Percentiles rank a stretch among this genome's conserved stretches.
phyloP scores from a whole-genome alignment of 345 rosid genomes.

The Euclidium syriacum region DNA sequence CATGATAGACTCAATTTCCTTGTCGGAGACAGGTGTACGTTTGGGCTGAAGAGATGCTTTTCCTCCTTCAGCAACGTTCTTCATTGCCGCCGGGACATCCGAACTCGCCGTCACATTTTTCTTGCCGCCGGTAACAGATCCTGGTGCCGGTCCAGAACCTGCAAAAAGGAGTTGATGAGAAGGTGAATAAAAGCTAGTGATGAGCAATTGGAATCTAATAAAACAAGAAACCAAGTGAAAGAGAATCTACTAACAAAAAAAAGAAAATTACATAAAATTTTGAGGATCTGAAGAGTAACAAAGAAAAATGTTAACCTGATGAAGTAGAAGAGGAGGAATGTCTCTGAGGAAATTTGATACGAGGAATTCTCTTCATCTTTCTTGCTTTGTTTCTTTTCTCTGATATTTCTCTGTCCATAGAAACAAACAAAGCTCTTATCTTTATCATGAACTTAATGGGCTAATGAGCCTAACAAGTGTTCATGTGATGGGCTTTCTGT shows the following conservation, averaged over 20 bases:
- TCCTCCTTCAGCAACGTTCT: conserved; percentile 55
- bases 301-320: conserved; percentile 19
- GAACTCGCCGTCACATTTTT: conserved; percentile 37
- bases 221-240: conserved; percentile 3
- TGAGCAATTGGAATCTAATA: not conserved
- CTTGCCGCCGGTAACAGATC: conserved; percentile 17
- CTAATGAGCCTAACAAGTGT: not conserved
- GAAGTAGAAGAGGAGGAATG: conserved; percentile 34
- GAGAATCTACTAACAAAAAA: not conserved
- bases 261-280: not conserved
- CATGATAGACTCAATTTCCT: conserved; percentile 66
- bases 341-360: conserved; percentile 67
- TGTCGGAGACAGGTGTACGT: conserved; percentile 67
- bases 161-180: not conserved
- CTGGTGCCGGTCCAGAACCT: conserved; percentile 24
- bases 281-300: not conserved
- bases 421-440: conserved; percentile 14
- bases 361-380: conserved; percentile 58
- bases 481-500: not conserved
- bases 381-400: not conserved
- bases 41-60: conserved; percentile 81
- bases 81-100: conserved; percentile 58
- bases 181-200: not conserved
- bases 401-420: not conserved
- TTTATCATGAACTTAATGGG: conserved; percentile 20